Evolutionary conservation across 768 basidiomycete species (phyloP).

Genomic region (Suillus tomentosus): DNA sequence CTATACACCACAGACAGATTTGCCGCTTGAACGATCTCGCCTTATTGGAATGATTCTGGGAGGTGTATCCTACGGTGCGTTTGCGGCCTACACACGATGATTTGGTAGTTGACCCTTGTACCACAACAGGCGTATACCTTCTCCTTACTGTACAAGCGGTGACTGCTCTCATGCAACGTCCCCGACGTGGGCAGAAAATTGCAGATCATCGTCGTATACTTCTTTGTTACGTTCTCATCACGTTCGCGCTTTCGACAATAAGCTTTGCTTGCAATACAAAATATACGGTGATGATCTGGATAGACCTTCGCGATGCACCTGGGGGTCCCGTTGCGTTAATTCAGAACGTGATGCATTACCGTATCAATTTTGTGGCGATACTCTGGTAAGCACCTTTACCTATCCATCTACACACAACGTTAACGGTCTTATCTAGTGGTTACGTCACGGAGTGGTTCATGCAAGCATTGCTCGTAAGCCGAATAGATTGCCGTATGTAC

Average conservation of each 20-base stretch:
- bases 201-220: background rate
- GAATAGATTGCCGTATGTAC: background rate
- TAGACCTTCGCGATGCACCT: background rate
- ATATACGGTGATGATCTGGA: background rate
- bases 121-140: background rate
- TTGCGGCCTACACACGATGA: background rate
- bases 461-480: background rate
- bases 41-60: background rate
- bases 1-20: background rate
- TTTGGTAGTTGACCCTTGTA: background rate
- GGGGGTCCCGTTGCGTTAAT: background rate
- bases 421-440: background rate
- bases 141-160: background rate
- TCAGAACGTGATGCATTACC: background rate
- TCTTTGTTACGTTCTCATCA: background rate
- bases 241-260: background rate
- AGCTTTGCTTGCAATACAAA: background rate
- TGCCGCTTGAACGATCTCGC: constrained; percentile 2
- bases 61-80: background rate
- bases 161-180: background rate
- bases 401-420: background rate
- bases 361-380: background rate
- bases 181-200: background rate
- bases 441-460: background rate
- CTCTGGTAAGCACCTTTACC: background rate